These are phyloP conservation scores for Verticillium nubilum DNA, from an alignment of 2,329 filamentous ascomycete species.

Conservation along the genomic window DNA sequence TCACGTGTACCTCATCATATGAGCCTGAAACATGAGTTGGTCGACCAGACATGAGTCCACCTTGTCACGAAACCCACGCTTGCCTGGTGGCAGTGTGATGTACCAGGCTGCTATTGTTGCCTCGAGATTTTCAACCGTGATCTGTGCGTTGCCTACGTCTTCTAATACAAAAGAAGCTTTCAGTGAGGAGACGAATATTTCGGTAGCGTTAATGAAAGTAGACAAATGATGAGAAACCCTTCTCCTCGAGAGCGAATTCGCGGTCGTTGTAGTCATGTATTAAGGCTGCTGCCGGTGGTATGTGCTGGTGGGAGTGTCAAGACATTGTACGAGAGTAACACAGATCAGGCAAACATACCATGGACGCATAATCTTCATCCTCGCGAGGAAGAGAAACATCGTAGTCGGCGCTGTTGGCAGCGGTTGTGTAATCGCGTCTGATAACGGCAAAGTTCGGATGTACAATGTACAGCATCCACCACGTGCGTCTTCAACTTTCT, in stretches of 20 bases:
- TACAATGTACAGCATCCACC: constrained; percentile 63
- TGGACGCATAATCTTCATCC: background rate
- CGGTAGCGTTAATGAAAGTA: constrained; percentile 58
- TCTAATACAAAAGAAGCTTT: background rate
- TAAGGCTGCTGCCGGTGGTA: background rate
- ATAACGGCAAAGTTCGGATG: background rate
- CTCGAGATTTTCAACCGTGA: background rate
- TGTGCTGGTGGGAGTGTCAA: background rate
- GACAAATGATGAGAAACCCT: constrained; percentile 58
- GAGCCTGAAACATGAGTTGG: constrained; percentile 23
- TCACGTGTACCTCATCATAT: constrained; percentile 18
- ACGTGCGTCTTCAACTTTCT: constrained; percentile 63
- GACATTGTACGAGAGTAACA: background rate
- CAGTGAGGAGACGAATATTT: background rate
- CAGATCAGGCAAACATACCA: background rate
- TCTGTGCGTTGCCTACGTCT: background rate
- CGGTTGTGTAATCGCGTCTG: background rate
- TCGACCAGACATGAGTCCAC: constrained; percentile 24
- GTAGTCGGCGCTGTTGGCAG: background rate
- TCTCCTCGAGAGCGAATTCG: constrained; percentile 49
- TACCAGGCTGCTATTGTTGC: constrained; percentile 1
- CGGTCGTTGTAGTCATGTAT: constrained; percentile 55
- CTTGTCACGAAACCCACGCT: constrained; percentile 20
- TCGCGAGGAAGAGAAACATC: background rate
- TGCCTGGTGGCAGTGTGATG: background rate